Evolutionary conservation across 2,329 filamentous ascomycete genomes (phyloP), one percentile per base, ranked within the genome.

Genomic region (Sporothrix phasma): DNA sequence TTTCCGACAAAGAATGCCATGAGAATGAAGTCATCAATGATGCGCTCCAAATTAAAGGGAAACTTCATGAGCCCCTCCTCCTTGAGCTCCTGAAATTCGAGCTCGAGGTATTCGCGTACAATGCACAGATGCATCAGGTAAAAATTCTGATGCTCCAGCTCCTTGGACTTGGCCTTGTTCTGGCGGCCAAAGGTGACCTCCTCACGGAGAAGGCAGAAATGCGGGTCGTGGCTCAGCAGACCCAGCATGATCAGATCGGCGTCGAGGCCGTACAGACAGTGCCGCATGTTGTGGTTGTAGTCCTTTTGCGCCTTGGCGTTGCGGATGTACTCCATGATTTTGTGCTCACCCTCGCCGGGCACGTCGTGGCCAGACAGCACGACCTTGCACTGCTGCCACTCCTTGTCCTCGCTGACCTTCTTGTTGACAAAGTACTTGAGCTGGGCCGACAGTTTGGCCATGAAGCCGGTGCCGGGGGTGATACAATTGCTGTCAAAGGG

Each of bases 1-100:
- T 99, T 99, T 73, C 94, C 94, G 71, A 99, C 91, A 75, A 99
- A 99, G 79, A 99, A 99, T 56, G 92, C 93, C 92, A 99, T 97
- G 66, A 99, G 84, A 73, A 99, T 97, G 76, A 99, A 99, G 80
- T 99, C 94, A 74, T 99, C 94, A 77, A 99, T 97, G 72, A 99
- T 86, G 68, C 89, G 86, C 79, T 99, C 94, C 82, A 99, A 88
- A 73, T 99, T 89, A 73, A 95, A 99, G 58, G 85, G 80, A 71
- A 97, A 92, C 46, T 79, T 81, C 69, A 96, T 80, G 70, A 80
- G 79, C 19, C 87, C 88, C 24, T 88, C 83, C 71, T 87, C 78
- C 75, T 94, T 87, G 69, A 99, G 78, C 68, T 97, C 92, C 75
- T 97, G 92, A 73, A 99, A 99, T 74, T 99, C 94, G 74, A 97